These are phyloP conservation scores for Ricinus communis DNA, from an alignment of 345 rosid species.

Conservation along the genomic window DNA sequence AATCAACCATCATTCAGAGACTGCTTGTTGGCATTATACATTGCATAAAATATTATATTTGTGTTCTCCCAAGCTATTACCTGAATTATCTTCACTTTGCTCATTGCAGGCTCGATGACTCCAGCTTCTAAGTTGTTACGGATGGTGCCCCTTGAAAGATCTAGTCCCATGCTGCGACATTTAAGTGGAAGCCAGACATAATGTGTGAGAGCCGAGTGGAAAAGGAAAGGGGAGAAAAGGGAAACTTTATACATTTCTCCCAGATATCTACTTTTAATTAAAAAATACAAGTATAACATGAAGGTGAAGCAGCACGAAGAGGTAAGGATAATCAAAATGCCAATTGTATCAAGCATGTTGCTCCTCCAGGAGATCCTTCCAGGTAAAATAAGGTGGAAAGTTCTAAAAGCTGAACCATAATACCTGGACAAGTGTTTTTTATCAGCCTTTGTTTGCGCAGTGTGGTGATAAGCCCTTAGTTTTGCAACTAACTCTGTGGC, in stretches of 20 bases:
- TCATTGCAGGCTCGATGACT: constrained; percentile 98
- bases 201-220: background rate
- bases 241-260: no score
- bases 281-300: no score
- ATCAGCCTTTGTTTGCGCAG: constrained; percentile 95
- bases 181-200: constrained; percentile 2
- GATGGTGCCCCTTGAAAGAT: constrained; percentile 70
- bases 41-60: no score
- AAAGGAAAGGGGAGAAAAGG: no score
- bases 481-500: constrained; percentile 95
- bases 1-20: background rate
- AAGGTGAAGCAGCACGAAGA: no score
- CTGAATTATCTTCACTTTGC: constrained; percentile 99
- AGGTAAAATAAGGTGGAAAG: no score
- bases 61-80: constrained; percentile 28
- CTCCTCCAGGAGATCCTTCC: no score
- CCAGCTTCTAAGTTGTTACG: constrained; percentile 98
- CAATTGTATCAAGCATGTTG: no score
- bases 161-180: constrained; percentile 87
- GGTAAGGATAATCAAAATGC: no score
- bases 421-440: constrained; percentile 93
- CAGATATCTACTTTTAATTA: no score
- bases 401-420: background rate
- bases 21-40: background rate
- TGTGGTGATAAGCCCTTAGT: no score